Base-by-base conservation (phyloP, 257 asterid species). In the Verbena officinalis region DNA sequence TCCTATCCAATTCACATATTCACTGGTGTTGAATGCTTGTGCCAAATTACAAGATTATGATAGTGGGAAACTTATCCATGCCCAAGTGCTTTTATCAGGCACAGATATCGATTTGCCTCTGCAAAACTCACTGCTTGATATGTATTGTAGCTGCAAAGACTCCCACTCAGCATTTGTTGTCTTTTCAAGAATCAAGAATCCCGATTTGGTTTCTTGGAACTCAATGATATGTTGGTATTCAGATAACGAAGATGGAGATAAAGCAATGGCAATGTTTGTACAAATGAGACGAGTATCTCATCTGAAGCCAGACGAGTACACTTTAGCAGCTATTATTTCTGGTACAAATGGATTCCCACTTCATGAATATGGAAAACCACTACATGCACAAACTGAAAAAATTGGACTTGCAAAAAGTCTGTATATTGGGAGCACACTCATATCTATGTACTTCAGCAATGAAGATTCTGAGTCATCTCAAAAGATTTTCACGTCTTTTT, bases 141-240 rank as follows among this genome's bases (percentile, higher is more conserved):
- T 89, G 98, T 86, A 92, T 51, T 83, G 86, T 67, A 92, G 81
- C 67, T 86, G 97, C 38, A 75, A 87, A 20, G 89, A 80, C 70
- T 73, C 66, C 0, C 15, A 51, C 10, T 13, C 90, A 24, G 89
- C 95, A 3, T 48, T 62, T 50, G 55, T 48, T 15, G 73, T 85
- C 31, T 86, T 89, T 54, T 9, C n/a, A 55, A 83, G 81, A 60
- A 85, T 89, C 14, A 51, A 54, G 63, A 73, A 49, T 27, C 96
- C 92, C 7, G 88, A 89, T 78, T 71, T 86, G 77, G 89, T 89
- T 67, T 86, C 98, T 19, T 92, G 98, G 97, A 89, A 92, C 84
- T 78, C 97, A 8, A 82, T 92, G 76, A 77, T 92, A 4, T 59
- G 92, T 19, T 96, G 98, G 20, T 89, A 33, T 76, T 81, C 95